Evolutionary conservation across 352 stramenopile genomes (phyloP), one percentile per base, ranked within the genome.

Genomic region (Phytophthora idaei): DNA sequence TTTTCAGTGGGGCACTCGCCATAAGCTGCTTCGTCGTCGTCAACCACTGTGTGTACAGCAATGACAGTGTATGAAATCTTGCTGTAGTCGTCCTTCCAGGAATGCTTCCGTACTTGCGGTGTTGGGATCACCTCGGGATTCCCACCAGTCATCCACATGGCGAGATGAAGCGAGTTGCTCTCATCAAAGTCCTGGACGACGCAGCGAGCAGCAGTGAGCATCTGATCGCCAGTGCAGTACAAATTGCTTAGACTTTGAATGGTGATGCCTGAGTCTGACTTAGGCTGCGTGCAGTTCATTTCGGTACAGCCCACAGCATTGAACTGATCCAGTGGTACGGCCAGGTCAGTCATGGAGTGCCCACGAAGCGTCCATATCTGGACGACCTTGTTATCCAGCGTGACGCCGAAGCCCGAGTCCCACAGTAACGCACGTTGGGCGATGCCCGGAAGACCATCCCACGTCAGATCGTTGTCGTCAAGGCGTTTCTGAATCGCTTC

Each of bases 61-160:
- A 62, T 21, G 6, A 78, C 62, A 12, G 14, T 34, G 51, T 78
- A 75, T 3, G 59, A 61, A 2, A 59, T 27, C 28, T 60, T 56
- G 42, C 0, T 39, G 14, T 0, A 27, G 1, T 37, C 32, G 36
- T 75, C 61, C 0, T 1, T 48, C 66, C 71, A 78, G 0, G 44
- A 9, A 37, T 78, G 71, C 8, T 61, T 55, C 2, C 48, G 4
- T 0, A 67, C 28, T 14, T 28, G 12, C 3, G 61, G 61, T 2
- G 15, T 53, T 5, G 66, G 71, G 9, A 78, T 41, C 3, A 69
- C 34, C 1, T 62, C 9, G 1, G 56, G 73, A 12, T 67, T 69
- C 0, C 67, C 71, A 9, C 71, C 71, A 1, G 66, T 75, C 39
- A 73, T 62, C 70, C 70, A 78, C 66, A 78, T 75, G 5, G 65